Evolutionary conservation across 1,284 basidiomycete genomes (phyloP), one percentile per base, ranked within the genome.

Genomic region (Ceratobasidium sp.): DNA sequence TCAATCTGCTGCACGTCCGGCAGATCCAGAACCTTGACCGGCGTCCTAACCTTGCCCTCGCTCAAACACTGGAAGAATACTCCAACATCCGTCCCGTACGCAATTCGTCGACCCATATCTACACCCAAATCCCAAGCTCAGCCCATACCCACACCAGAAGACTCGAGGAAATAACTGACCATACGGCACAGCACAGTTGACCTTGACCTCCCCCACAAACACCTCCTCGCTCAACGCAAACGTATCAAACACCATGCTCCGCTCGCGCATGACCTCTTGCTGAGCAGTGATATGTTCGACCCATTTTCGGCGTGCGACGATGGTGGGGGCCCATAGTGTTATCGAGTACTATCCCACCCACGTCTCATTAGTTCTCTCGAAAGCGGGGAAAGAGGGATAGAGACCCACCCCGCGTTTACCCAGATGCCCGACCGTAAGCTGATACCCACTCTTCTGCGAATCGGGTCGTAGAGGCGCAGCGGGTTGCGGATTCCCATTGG

Each of bases 1-100:
- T 99, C 98, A 15, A 99, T 93, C 86, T 99, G 98, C 0, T 93
- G 91, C n/a, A 99, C 97, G 81, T 97, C 95, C 58, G 94, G 88
- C 23, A 99, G 86, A 23, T 93, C 94, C 79, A 99, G 89, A 46
- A 99, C 96, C 85, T 97, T 97, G 61, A 95, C 89, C 0, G 98
- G 98, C 71, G 95, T 94, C 79, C 92, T 91, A 80, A 91, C 90
- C 71, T 89, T 87, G 12, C 61, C 33, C 69, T 95, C 93, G 70
- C 92, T 89, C 58, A 98, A 86, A 83, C 98, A 95, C 23, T 95
- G 95, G 79, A 99, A 90, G 85, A 98, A 99, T 44, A 99, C 94
- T 42, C 98, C 98, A 81, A 98, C 97, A 83, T 98, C 95, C 2
- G 97, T 98, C 23, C 98, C 98, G 85, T 98, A 99, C 23, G 97